Conservation (phyloP, 2,329 filamentous ascomycete species). For the Raffaelea arxii region DNA sequence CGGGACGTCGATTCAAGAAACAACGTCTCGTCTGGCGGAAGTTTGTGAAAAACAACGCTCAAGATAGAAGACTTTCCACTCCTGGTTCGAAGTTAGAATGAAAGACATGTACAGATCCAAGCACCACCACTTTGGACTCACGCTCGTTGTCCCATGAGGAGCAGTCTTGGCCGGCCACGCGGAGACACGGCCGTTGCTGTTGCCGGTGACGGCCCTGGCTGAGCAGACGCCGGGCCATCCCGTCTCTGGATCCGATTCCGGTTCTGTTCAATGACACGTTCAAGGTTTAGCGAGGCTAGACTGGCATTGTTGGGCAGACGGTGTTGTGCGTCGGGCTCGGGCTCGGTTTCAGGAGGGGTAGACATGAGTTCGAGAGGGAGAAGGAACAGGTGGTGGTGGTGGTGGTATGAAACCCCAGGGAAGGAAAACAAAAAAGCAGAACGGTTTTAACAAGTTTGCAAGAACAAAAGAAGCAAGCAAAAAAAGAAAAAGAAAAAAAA, state of each 20-base stretch:
- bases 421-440: background rate
- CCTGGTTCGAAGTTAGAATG: constrained; percentile 35
- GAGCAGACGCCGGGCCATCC: constrained; percentile 30
- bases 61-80: constrained; percentile 98
- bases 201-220: constrained; percentile 32
- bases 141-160: constrained; percentile 95
- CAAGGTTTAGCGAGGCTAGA: constrained; percentile 53
- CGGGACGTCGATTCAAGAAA: constrained; percentile 92
- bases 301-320: constrained; percentile 28
- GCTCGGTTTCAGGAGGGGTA: background rate
- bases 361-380: background rate
- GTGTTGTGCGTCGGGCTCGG: background rate
- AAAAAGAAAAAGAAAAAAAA: background rate
- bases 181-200: too few species aligned
- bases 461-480: too few species aligned
- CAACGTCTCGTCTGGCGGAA: constrained; percentile 88
- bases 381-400: background rate
- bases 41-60: constrained; percentile 98
- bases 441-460: too few species aligned
- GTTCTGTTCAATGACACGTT: constrained; percentile 54
- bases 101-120: background rate
- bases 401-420: background rate
- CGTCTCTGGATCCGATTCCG: constrained; percentile 39
- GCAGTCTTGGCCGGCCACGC: constrained; percentile 69
- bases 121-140: constrained; percentile 29